These are phyloP conservation scores for Claviceps fusiformis DNA, from an alignment of 2,329 filamentous ascomycete genomes.

Conservation along the genomic window DNA sequence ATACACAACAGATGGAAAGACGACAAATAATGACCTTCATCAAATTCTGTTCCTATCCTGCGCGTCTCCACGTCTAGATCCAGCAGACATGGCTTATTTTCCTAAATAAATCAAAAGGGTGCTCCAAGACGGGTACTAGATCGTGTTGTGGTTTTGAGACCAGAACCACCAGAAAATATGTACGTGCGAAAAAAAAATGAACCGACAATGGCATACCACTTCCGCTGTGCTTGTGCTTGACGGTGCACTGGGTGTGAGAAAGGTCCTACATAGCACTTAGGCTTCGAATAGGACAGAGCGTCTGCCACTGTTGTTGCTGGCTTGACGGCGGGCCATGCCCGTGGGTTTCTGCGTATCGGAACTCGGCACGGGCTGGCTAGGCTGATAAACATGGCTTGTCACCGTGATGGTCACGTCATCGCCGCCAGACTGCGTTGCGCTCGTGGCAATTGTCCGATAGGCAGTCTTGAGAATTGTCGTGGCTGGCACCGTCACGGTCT, in stretches of 20 bases:
- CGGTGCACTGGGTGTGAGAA: too few relatives aligned
- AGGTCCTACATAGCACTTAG: not conserved
- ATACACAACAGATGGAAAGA: not conserved
- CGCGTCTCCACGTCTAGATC: not conserved
- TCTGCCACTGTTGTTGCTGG: not conserved
- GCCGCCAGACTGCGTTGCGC: not conserved
- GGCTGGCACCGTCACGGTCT: slow-evolving; percentile 21
- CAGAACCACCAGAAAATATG: not conserved
- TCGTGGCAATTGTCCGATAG: slow-evolving; percentile 20
- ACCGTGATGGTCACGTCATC: slow-evolving; percentile 1
- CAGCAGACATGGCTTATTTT: not conserved
- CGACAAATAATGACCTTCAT: too few relatives aligned
- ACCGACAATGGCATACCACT: not conserved
- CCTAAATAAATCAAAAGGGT: not conserved
- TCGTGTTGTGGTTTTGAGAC: too few relatives aligned
- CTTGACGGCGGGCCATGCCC: not conserved
- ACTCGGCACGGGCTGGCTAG: not conserved
- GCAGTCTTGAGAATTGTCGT: slow-evolving; percentile 25
- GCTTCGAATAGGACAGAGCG: not conserved
- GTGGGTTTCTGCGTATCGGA: too few relatives aligned
- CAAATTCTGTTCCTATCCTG: not conserved
- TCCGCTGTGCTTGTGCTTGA: not conserved
- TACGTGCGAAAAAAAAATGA: slow-evolving; percentile 3
- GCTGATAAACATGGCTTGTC: slow-evolving; percentile 2
- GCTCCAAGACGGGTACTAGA: not conserved